These are phyloP conservation scores for Bryoerythrophyllum caledonicum DNA, from an alignment of 225 moss, liverwort and hornwort genomes.

Conservation along the genomic window DNA sequence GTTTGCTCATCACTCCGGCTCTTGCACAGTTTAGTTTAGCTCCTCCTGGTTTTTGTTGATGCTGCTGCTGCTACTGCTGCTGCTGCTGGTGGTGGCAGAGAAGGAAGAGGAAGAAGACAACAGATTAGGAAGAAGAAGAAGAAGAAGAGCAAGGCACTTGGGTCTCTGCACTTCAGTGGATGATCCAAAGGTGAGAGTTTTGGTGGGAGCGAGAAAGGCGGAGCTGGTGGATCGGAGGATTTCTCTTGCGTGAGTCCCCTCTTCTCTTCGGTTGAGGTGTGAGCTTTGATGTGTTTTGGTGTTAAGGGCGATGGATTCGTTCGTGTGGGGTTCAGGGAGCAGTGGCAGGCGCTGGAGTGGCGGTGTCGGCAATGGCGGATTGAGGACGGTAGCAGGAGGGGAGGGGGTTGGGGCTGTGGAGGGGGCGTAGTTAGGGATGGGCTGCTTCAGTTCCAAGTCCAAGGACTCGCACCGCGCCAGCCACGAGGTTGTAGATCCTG, in stretches of 20 bases:
- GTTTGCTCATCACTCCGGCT: no score
- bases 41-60: no score
- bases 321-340: background rate
- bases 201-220: constrained; percentile 22
- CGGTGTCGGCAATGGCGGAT: constrained; percentile 47
- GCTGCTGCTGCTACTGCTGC: no score
- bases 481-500: constrained; percentile 61
- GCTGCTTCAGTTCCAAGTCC: constrained; percentile 92
- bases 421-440: constrained; percentile 66
- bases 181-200: no score
- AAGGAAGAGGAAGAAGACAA: no score
- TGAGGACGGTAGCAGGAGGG: constrained; percentile 28
- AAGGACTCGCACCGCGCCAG: constrained; percentile 59
- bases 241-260: background rate
- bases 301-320: background rate
- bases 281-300: background rate
- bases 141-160: no score
- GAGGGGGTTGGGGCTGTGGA: constrained; percentile 15
- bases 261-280: background rate
- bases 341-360: constrained; percentile 17
- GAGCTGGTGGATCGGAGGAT: constrained; percentile 38
- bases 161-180: no score
- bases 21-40: no score
- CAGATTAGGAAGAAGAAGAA: no score
- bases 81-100: no score